phyloP scores from a whole-genome alignment of 2,329 filamentous ascomycete species.

The Fusarium redolens region DNA sequence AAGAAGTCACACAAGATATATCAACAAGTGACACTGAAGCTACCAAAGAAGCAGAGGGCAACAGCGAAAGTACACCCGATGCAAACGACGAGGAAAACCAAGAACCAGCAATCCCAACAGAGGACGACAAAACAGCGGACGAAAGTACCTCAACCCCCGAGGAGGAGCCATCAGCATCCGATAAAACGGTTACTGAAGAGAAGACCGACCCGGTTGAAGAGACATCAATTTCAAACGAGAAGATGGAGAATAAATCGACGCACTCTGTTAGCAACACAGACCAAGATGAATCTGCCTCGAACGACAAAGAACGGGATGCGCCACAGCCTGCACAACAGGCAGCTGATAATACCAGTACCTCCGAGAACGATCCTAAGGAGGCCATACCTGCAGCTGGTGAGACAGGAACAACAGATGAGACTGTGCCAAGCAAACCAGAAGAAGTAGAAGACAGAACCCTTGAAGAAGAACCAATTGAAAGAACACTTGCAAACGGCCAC shows the following conservation, averaged over 20 bases:
- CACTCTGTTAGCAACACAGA: not conserved
- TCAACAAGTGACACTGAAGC: not conserved
- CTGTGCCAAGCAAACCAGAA: not conserved
- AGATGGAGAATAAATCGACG: not conserved
- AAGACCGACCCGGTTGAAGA: slow-evolving; percentile 5
- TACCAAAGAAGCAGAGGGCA: slow-evolving; percentile 13
- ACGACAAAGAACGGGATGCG: not conserved
- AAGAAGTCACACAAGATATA: slow-evolving; percentile 3
- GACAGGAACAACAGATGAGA: not conserved
- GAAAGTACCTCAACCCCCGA: slow-evolving; percentile 2
- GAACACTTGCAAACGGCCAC: not conserved
- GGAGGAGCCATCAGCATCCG: slow-evolving; percentile 5
- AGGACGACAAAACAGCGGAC: slow-evolving; percentile 11
- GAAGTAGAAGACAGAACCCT: slow-evolving; percentile 2
- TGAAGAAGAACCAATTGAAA: slow-evolving; percentile 10
- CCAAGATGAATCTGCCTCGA: not conserved
- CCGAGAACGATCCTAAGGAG: slow-evolving; percentile 1
- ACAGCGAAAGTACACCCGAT: not conserved
- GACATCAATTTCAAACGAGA: not conserved
- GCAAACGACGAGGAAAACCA: slow-evolving; percentile 4
- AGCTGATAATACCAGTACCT: not conserved
- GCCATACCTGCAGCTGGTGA: slow-evolving; percentile 2
- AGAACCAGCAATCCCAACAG: not conserved
- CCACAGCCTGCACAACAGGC: not conserved
- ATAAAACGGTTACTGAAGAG: slow-evolving; percentile 1